Evolutionary conservation across 192 early-diverging fungal species (phyloP).

Genomic region (Pilaira anomala): DNA sequence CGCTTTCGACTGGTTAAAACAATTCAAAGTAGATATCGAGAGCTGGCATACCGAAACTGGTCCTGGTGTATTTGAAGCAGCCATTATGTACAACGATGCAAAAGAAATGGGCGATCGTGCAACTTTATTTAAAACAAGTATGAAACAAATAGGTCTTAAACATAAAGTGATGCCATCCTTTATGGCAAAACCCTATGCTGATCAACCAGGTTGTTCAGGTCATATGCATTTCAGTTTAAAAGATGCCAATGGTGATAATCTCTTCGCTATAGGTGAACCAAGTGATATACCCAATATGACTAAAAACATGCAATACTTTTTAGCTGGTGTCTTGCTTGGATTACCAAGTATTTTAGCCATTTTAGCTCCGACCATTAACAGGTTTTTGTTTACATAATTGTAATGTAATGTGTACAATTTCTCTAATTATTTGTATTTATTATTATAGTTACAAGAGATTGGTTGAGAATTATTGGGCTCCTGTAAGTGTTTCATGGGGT

Average conservation of each 20-base stretch:
- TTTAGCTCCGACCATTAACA: slow-evolving; percentile 77
- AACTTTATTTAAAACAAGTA: slow-evolving; percentile 71
- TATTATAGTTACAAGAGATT: slow-evolving; percentile 68
- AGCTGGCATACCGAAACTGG: slow-evolving; percentile 82
- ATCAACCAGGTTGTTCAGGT: slow-evolving; percentile 77
- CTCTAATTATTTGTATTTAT: not conserved
- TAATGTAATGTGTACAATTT: not conserved
- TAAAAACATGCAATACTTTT: slow-evolving; percentile 50
- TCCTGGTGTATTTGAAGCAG: slow-evolving; percentile 81
- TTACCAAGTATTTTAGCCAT: slow-evolving; percentile 70
- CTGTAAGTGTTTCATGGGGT: slow-evolving; percentile 77
- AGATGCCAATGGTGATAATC: slow-evolving; percentile 46
- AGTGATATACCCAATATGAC: slow-evolving; percentile 46
- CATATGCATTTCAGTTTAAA: slow-evolving; percentile 73
- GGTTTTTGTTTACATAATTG: slow-evolving; percentile 33
- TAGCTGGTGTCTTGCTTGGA: slow-evolving; percentile 54
- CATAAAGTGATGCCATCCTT: slow-evolving; percentile 73
- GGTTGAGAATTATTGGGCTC: slow-evolving; percentile 83
- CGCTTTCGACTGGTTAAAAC: slow-evolving; percentile 60
- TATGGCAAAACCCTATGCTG: slow-evolving; percentile 78
- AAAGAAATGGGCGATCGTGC: slow-evolving; percentile 67
- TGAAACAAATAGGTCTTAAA: slow-evolving; percentile 68
- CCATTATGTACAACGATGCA: slow-evolving; percentile 60
- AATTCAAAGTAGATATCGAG: slow-evolving; percentile 65
- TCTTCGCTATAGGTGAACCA: slow-evolving; percentile 41